These are phyloP conservation scores for Diaporthe vaccinii DNA, from an alignment of 2,329 filamentous ascomycete genomes.

Conservation along the genomic window DNA sequence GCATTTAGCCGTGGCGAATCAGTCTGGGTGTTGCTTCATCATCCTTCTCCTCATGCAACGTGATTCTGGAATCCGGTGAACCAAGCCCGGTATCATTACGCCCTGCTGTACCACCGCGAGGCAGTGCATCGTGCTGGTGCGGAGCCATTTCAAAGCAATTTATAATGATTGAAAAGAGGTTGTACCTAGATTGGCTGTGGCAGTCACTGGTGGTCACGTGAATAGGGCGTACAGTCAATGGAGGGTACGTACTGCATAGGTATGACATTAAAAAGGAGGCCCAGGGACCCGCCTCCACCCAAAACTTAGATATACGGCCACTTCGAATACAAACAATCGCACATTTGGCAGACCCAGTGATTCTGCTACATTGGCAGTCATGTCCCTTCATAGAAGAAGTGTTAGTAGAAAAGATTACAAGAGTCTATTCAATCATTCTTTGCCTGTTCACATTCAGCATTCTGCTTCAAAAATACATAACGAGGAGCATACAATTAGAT, in stretches of 20 bases:
- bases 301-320: too few relatives aligned
- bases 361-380: neutral
- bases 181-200: neutral
- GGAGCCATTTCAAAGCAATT: neutral
- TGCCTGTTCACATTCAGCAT: too few relatives aligned
- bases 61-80: constrained; percentile 1
- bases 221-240: too few relatives aligned
- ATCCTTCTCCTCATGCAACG: neutral
- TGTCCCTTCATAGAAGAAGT: neutral
- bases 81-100: constrained; percentile 1
- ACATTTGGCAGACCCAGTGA: too few relatives aligned
- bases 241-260: too few relatives aligned
- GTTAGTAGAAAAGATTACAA: neutral
- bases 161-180: neutral
- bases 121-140: neutral
- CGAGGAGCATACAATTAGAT: too few relatives aligned
- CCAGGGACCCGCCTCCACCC: too few relatives aligned
- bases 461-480: too few relatives aligned
- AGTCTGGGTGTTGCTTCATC: neutral
- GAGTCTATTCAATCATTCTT: too few relatives aligned
- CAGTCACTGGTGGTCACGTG: too few relatives aligned
- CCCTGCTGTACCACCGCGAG: neutral
- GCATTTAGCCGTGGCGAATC: neutral
- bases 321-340: too few relatives aligned
- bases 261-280: too few relatives aligned